A percentile compares a stretch with the other conserved stretches of the same genome.
Evolutionary conservation across 768 basidiomycete species (phyloP).

Genomic region (Gymnopilus junonius): DNA sequence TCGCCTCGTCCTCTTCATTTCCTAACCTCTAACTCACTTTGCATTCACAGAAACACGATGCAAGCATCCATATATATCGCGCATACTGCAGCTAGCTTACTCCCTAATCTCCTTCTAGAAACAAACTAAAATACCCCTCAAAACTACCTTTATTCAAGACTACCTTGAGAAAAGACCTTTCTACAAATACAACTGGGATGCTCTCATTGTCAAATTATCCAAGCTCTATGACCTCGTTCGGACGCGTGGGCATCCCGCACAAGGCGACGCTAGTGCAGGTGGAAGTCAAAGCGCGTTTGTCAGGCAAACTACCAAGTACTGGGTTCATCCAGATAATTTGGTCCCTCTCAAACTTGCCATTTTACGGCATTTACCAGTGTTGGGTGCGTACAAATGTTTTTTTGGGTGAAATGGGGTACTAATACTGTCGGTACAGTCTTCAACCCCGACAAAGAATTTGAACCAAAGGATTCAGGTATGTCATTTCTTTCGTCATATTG

Average conservation of each 20-base stretch:
- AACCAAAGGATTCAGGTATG: conserved; percentile 78
- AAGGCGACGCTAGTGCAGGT: conserved; percentile 93
- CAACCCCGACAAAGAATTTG: conserved; percentile 92
- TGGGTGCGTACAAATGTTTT: conserved; percentile 57
- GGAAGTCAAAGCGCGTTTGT: conserved; percentile 97
- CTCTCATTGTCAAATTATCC: conserved; percentile 94
- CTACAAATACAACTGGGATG: conserved; percentile 97
- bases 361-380: conserved; percentile 88
- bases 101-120: conserved; percentile 57
- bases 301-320: conserved; percentile 99
- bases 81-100: not conserved
- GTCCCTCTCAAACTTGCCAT: conserved; percentile 94
- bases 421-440: conserved; percentile 61
- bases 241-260: conserved; percentile 91
- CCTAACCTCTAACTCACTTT: not conserved
- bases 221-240: conserved; percentile 94
- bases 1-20: conserved; percentile 13
- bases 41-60: conserved; percentile 84
- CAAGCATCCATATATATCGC: conserved; percentile 37
- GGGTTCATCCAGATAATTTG: conserved; percentile 97
- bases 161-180: conserved; percentile 95
- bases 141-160: conserved; percentile 86
- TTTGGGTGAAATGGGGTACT: too few species aligned
- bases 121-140: conserved; percentile 84
- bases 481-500: not conserved